Conservation (phyloP, 2,329 filamentous ascomycete species). For the Eutypa lata region DNA sequence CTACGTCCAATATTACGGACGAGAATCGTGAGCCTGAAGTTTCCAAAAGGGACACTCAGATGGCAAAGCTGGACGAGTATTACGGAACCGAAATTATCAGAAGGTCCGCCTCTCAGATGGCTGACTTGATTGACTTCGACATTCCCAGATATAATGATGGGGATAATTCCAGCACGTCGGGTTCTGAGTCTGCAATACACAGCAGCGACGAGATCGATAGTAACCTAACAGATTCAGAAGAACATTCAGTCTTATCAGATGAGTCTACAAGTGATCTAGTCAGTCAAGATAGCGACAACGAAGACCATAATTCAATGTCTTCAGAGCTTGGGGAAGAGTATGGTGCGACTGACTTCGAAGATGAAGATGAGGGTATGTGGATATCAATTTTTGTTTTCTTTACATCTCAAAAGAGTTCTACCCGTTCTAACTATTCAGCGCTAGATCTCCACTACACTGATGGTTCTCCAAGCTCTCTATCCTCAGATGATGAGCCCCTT, state of each 20-base stretch:
- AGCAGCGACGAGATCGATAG: constrained; percentile 7
- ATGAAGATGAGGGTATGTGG: constrained; percentile 14
- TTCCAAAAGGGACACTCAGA: too few relatives aligned
- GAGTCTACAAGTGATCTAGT: constrained; percentile 5
- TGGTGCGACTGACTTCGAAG: constrained; percentile 4
- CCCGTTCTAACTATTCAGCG: neutral
- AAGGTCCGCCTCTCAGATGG: too few relatives aligned
- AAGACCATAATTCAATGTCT: constrained; percentile 1
- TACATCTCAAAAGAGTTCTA: too few relatives aligned
- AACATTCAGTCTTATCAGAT: constrained; percentile 4
- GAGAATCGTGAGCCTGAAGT: too few relatives aligned
- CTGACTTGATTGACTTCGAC: neutral
- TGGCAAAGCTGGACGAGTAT: too few relatives aligned
- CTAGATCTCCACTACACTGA: constrained; percentile 2
- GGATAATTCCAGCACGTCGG: neutral
- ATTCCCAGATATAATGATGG: neutral
- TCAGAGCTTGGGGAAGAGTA: constrained; percentile 8
- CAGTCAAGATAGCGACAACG: neutral
- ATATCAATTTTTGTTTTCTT: neutral
- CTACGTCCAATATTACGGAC: too few relatives aligned
- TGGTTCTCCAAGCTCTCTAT: too few relatives aligned
- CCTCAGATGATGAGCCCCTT: constrained; percentile 4
- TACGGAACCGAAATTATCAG: too few relatives aligned
- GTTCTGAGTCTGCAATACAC: constrained; percentile 1
- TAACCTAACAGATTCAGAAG: constrained; percentile 6